These are phyloP conservation scores for Neurospora sp. DNA, from an alignment of 495 filamentous ascomycete species.

Conservation along the genomic window DNA sequence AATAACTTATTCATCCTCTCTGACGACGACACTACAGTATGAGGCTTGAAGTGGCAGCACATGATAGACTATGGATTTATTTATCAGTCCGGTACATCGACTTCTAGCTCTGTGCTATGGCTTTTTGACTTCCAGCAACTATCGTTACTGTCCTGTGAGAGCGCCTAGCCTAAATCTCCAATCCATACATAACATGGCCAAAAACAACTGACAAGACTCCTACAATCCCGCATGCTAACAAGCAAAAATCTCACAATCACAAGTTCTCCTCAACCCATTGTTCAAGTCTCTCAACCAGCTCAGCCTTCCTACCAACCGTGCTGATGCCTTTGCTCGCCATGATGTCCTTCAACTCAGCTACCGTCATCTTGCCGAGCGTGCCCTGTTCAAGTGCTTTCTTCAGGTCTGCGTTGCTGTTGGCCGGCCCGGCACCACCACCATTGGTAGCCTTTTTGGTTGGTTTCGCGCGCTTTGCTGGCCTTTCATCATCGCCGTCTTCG, in stretches of 20 bases:
- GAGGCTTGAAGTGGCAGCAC: not conserved
- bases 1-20: not conserved
- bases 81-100: not conserved
- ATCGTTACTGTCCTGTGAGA: not conserved
- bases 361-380: conserved; percentile 58
- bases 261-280: conserved; percentile 56
- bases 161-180: not conserved
- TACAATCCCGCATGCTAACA: not conserved
- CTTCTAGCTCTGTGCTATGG: not conserved
- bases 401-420: conserved; percentile 47
- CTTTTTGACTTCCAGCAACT: not conserved
- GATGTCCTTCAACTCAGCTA: conserved; percentile 60
- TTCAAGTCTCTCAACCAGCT: conserved; percentile 70
- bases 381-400: conserved; percentile 48
- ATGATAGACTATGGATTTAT: not conserved
- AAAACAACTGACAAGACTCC: not conserved
- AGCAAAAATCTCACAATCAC: conserved; percentile 8
- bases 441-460: conserved; percentile 12
- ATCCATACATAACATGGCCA: not conserved
- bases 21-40: not conserved
- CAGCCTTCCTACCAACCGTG: conserved; percentile 62
- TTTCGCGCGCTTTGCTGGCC: conserved; percentile 31
- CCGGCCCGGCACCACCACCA: conserved; percentile 5
- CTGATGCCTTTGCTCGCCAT: conserved; percentile 51
- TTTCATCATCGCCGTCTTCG: conserved; percentile 28